phyloP scores from a whole-genome alignment of 78 protist genomes.

The Neovahlkampfia damariscottae region DNA sequence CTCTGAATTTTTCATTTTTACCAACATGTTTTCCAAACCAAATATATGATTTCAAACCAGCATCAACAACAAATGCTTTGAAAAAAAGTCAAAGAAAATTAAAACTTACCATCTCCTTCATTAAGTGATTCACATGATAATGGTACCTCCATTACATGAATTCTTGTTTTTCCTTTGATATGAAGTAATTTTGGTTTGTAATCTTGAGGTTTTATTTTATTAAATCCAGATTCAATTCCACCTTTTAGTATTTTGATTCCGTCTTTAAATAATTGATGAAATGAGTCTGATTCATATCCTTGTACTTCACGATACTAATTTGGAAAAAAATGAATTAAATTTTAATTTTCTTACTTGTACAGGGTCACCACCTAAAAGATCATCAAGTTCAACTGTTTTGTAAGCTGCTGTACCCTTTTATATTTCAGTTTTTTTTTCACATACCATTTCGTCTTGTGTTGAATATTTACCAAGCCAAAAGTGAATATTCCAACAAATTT shows the following conservation, averaged over 20 bases:
- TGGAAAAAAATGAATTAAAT: no score
- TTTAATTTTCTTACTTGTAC: no score
- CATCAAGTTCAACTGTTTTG: conserved; percentile 75
- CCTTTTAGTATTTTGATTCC: neutral
- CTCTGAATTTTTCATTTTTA: neutral
- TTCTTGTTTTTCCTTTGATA: conserved; percentile 32
- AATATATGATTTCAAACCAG: neutral
- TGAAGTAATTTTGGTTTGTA: conserved; percentile 24
- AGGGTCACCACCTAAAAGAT: conserved; percentile 32
- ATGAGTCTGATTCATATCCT: conserved; percentile 17
- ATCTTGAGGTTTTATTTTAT: conserved; percentile 5
- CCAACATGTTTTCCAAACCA: neutral
- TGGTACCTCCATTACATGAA: conserved; percentile 31
- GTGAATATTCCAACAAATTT: conserved; percentile 9
- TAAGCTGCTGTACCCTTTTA: conserved; percentile 66
- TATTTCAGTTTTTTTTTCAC: no score
- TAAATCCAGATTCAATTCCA: conserved; percentile 19
- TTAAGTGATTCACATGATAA: conserved; percentile 15
- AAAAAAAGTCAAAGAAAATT: no score
- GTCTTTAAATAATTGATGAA: neutral
- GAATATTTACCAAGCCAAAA: conserved; percentile 67
- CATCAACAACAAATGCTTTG: neutral
- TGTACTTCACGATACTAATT: conserved; percentile 29
- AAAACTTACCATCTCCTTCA: no score
- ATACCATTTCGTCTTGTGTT: conserved; percentile 55